A percentile compares a stretch with the other conserved stretches of the same genome.
These are phyloP conservation scores for Mycena epipterygia DNA, from an alignment of 768 basidiomycete species.

Conservation along the genomic window DNA sequence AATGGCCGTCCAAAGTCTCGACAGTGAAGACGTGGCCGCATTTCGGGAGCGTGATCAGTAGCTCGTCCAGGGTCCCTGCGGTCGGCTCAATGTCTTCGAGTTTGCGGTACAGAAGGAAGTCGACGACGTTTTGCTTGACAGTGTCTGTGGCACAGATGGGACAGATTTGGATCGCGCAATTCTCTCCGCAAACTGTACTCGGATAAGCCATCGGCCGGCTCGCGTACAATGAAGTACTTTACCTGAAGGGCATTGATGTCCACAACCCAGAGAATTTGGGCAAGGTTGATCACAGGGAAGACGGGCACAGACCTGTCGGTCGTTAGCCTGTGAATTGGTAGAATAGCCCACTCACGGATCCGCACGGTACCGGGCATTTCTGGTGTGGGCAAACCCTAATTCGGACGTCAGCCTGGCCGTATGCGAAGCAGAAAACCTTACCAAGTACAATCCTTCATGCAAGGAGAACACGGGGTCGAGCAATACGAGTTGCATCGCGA, in stretches of 20 bases:
- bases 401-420: neutral
- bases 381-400: conserved; percentile 67
- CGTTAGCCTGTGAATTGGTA: neutral
- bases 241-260: conserved; percentile 80
- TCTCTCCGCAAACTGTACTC: conserved; percentile 76
- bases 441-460: conserved; percentile 75
- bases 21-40: conserved; percentile 80
- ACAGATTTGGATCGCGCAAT: conserved; percentile 69
- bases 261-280: conserved; percentile 62
- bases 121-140: conserved; percentile 61
- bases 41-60: conserved; percentile 70
- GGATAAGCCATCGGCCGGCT: conserved; percentile 1
- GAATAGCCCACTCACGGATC: conserved; percentile 63
- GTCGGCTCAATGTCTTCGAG: conserved; percentile 63
- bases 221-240: conserved; percentile 28
- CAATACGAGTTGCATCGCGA: conserved; percentile 63
- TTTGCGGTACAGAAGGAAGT: conserved; percentile 67
- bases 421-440: conserved; percentile 16
- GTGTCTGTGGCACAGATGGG: conserved; percentile 60
- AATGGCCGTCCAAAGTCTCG: conserved; percentile 77
- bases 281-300: conserved; percentile 75
- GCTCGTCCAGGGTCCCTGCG: conserved; percentile 56
- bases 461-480: conserved; percentile 70
- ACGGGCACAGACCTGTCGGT: conserved; percentile 69
- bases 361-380: conserved; percentile 73